Evolutionary conservation across 257 asterid species (phyloP), one percentile per base, ranked within the genome.

Genomic region (Penstemon barbatus): DNA sequence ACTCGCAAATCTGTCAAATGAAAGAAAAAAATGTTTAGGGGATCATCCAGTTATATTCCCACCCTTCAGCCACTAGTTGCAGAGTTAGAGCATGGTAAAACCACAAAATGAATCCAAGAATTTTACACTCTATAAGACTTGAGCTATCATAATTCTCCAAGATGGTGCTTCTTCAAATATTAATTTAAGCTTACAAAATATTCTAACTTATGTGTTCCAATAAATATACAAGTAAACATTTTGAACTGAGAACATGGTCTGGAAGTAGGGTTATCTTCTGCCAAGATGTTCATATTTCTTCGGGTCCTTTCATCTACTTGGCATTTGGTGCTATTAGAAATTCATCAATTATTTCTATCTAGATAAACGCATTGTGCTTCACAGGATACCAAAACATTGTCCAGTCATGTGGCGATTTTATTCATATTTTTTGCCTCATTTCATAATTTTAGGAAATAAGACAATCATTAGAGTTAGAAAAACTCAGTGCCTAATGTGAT

Each of bases 1-100:
- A 88, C 72, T 90, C 96, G 64, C 93, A 87, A 66, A 93, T 86
- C 99, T 90, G 87, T 19, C 66, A 70, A 80, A 59, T 37, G 57
- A 4, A 54, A 66, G 55, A 52, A 55, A 37, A 55, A 33, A 57
- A 70, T 3, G 43, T 75, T 36, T 70, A 48, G 63, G 25, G 50
- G 63, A 62, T 52, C 59, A 57, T 63, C 37, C 62, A 67, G 61
- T 63, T 38, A 61, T 42, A 53, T 75, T 7, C n/a, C 37, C 33
- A 52, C 37, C 61, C 11, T 10, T 72, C 42, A 10, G 18, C 42
- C 45, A 18, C 42, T 44, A 18, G 61, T 33, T 43, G 55, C 71
- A 59, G 48, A 64, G 25, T 33, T 36, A 60, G 5, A 33, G 71
- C 51, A 25, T 36, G 12, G 43, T 25, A 57, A 49, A 64, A 72